A percentile compares a stretch with the other conserved stretches of the same genome.
These are phyloP conservation scores for Phialophora verrucosa DNA, from an alignment of 2,329 filamentous ascomycete genomes.

Conservation along the genomic window DNA sequence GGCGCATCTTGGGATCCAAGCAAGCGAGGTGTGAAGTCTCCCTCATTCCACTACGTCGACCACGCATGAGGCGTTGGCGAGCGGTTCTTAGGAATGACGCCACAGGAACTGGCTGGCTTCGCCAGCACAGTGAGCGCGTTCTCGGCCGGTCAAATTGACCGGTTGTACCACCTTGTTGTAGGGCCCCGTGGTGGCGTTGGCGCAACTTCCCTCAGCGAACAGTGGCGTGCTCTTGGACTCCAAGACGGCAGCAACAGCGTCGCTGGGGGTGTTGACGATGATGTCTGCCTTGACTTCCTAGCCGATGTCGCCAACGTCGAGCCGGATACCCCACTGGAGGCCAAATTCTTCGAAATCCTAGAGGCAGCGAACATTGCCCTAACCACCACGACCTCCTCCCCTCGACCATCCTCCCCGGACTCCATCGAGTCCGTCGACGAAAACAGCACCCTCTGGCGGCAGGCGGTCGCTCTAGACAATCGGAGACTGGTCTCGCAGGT, in stretches of 20 bases:
- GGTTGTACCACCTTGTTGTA: constrained; percentile 28
- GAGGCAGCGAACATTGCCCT: constrained; percentile 32
- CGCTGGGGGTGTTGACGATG: constrained; percentile 4
- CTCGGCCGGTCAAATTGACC: constrained; percentile 29
- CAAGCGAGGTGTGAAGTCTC: not conserved
- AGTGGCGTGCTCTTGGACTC: constrained; percentile 19
- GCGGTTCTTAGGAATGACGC: constrained; percentile 21
- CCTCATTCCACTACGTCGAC: too few relatives aligned
- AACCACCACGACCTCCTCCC: constrained; percentile 12
- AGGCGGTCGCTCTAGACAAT: constrained; percentile 33
- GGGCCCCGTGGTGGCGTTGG: constrained; percentile 22
- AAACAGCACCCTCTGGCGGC: constrained; percentile 30
- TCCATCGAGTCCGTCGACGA: constrained; percentile 27
- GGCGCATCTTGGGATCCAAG: not conserved
- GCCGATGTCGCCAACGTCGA: constrained; percentile 23
- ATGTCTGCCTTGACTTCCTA: constrained; percentile 27
- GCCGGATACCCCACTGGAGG: constrained; percentile 20
- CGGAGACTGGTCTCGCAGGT: constrained; percentile 30
- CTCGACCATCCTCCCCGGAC: constrained; percentile 11
- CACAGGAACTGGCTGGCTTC: constrained; percentile 26
- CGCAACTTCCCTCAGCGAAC: constrained; percentile 11
- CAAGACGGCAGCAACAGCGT: constrained; percentile 13
- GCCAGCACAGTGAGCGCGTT: constrained; percentile 23
- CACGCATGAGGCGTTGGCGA: not conserved
- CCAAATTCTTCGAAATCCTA: constrained; percentile 34